Evolutionary conservation across 179 eudicot genomes (phyloP), one percentile per base, ranked within the genome.

Genomic region (Gypsophila paniculata): DNA sequence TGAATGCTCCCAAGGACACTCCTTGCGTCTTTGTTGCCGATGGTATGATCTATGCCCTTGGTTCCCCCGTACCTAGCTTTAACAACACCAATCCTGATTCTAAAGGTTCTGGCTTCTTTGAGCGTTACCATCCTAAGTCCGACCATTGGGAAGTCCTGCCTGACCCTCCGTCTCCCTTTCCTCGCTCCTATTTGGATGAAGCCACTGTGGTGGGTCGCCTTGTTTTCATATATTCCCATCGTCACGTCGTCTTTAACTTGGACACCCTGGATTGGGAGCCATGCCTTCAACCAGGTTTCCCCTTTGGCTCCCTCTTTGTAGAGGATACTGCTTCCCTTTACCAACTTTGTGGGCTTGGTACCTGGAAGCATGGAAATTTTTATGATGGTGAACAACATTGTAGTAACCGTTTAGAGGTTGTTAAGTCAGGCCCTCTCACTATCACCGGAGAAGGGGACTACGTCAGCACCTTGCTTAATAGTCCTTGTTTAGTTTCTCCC

Each of bases 11-110:
- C 57, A 52, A 52, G 57, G 57, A 52, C 18, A 52, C 18, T 52
- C 57, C 57, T 52, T 52, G 57, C 57, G 57, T 52, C 18, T 52
- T 52, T 52, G 57, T 6, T 52, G 57, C 57, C n/a, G 57, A 52
- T 52, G 18, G 57, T 52, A 52, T 52, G 57, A 52, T 52, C 57
- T 52, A 52, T 19, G 57, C 57, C 57, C 57, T 52, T 52, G 57
- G 57, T 52, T 52, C 57, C n/a, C 19, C 57, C 18, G 6, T n/a
- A n/a, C n/a, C n/a, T n/a, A n/a, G n/a, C n/a, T n/a, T n/a, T n/a
- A n/a, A n/a, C n/a, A n/a, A n/a, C n/a, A n/a, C n/a, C n/a, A n/a
- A n/a, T n/a, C n/a, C n/a, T n/a, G n/a, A n/a, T n/a, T n/a, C n/a
- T n/a, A n/a, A n/a, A n/a, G n/a, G n/a, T n/a, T n/a, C 57, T 19